These are phyloP conservation scores for Avena atlantica DNA, from an alignment of 176 grass and related monocot genomes.

Conservation along the genomic window DNA sequence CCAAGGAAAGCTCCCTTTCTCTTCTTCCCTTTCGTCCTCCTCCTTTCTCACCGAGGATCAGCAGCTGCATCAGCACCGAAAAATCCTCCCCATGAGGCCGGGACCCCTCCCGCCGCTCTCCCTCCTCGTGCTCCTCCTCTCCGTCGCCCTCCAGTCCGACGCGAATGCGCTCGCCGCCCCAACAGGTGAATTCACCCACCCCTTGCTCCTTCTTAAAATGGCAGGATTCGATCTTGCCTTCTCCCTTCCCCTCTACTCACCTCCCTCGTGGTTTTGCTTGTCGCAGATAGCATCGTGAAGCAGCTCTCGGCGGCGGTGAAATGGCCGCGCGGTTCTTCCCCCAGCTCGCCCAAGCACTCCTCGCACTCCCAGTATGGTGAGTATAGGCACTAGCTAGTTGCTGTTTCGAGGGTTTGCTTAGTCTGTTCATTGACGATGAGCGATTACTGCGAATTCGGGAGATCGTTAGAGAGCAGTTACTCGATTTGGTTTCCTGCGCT, in stretches of 20 bases:
- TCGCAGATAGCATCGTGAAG: slow-evolving; percentile 73
- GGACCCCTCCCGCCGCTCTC: slow-evolving; percentile 42
- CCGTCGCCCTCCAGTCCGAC: slow-evolving; percentile 39
- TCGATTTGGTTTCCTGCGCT: neutral
- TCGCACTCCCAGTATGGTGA: slow-evolving; percentile 56
- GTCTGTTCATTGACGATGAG: neutral
- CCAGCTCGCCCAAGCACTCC: slow-evolving; percentile 43
- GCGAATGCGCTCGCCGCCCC: slow-evolving; percentile 47
- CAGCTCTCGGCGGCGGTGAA: slow-evolving; percentile 80
- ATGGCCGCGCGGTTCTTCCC: slow-evolving; percentile 68
- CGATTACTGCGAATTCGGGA: neutral
- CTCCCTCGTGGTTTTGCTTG: slow-evolving; percentile 1
- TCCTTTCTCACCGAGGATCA: slow-evolving; percentile 24
- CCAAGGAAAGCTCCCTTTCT: slow-evolving; percentile 13
- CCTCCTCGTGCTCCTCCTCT: slow-evolving; percentile 35
- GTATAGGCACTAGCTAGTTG: neutral
- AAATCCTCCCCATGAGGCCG: slow-evolving; percentile 43
- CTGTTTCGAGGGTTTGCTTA: neutral
- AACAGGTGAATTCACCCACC: slow-evolving; percentile 42
- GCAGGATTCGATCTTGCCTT: neutral
- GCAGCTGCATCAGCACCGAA: neutral
- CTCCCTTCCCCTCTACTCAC: neutral
- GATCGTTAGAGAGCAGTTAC: neutral
- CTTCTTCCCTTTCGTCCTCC: neutral
- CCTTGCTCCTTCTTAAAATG: neutral